Evolutionary conservation across 345 rosid genomes (phyloP).

Genomic region (Psidium friedrichsthalianum): DNA sequence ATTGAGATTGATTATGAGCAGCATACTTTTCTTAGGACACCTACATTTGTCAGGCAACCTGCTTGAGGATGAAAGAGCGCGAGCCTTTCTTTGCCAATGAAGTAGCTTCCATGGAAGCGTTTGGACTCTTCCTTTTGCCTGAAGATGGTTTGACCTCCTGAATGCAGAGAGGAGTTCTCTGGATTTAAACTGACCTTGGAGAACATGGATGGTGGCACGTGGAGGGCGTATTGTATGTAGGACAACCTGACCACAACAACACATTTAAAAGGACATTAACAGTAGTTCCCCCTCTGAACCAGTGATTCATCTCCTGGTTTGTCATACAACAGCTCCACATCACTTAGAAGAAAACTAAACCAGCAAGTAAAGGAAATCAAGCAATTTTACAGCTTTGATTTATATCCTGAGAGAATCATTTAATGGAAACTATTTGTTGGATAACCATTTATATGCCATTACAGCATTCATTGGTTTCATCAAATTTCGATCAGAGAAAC

Average conservation of each 20-base stretch:
- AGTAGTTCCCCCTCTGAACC: neutral
- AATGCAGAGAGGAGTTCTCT: slow-evolving; percentile 14
- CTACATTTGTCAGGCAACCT: slow-evolving; percentile 30
- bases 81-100: slow-evolving; percentile 33
- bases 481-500: neutral
- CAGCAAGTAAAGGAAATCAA: neutral
- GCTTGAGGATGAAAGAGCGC: slow-evolving; percentile 12
- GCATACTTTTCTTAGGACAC: neutral
- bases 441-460: neutral
- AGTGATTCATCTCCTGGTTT: neutral
- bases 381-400: neutral
- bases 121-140: slow-evolving; percentile 38
- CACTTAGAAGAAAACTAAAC: neutral
- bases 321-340: neutral
- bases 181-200: slow-evolving; percentile 12
- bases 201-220: slow-evolving; percentile 20
- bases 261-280: neutral
- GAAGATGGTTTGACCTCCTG: slow-evolving; percentile 15
- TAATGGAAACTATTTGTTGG: neutral
- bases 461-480: neutral
- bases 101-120: slow-evolving; percentile 17
- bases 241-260: slow-evolving; percentile 19
- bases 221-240: slow-evolving; percentile 18
- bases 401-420: neutral
- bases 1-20: neutral